Percentiles rank a stretch among this genome's conserved stretches.
Conservation (phyloP, 495 filamentous ascomycete species). For the Daldinia vernicosa region DNA sequence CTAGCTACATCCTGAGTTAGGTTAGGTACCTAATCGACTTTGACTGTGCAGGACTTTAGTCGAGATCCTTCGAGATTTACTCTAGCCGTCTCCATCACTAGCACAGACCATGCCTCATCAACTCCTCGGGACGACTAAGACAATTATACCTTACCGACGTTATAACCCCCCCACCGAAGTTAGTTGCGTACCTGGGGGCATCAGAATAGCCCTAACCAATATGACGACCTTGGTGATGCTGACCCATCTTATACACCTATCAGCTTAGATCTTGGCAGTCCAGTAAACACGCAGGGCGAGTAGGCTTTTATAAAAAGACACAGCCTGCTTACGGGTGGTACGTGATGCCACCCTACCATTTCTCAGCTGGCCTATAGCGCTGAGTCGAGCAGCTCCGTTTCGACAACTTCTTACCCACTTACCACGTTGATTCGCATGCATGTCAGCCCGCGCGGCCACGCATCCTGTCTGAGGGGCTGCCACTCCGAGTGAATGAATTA, state of each 20-base stretch:
- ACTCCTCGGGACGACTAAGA: conserved; percentile 6
- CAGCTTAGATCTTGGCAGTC: conserved; percentile 29
- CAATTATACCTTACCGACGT: conserved; percentile 17
- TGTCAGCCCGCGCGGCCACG: conserved; percentile 30
- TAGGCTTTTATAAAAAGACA: conserved; percentile 30
- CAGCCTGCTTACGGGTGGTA: conserved; percentile 22
- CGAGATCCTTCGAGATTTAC: conserved; percentile 30
- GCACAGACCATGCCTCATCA: conserved; percentile 14
- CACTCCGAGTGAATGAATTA: neutral
- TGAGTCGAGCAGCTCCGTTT: conserved; percentile 29
- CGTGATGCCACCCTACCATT: conserved; percentile 36
- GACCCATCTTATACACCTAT: conserved; percentile 14
- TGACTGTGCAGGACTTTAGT: neutral
- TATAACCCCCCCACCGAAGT: conserved; percentile 16
- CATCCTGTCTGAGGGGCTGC: conserved; percentile 21
- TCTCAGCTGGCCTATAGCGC: conserved; percentile 37
- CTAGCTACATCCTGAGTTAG: neutral
- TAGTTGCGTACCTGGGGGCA: conserved; percentile 12
- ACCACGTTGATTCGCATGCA: conserved; percentile 33
- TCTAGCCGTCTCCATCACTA: conserved; percentile 4
- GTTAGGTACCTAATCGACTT: conserved; percentile 1
- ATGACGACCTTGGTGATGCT: conserved; percentile 10
- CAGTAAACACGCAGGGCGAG: conserved; percentile 24
- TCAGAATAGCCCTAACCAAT: conserved; percentile 25
- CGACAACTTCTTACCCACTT: conserved; percentile 19